Base-by-base conservation (phyloP, 164 flowering plant genomes). In the Aristolochia contorta region DNA sequence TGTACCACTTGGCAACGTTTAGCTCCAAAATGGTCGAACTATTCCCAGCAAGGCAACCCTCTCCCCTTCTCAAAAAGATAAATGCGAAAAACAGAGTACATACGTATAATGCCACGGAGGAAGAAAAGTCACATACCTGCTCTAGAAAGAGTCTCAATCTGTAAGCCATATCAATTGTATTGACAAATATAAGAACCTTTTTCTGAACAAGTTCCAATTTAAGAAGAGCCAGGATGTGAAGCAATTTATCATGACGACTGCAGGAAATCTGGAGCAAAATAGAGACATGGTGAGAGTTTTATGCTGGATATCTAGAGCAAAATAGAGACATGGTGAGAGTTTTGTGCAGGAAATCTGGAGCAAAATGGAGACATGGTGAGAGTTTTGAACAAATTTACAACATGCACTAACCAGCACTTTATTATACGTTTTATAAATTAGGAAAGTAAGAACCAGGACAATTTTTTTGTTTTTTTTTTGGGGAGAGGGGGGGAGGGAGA, bases 151-250 rank as follows among this genome's bases (percentile, higher is more conserved):
- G 78, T 70, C 72, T 91, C 76, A 94, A 69, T 68, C 89, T 86
- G 73, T 71, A 94, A 62, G 88, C 85, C 83, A 74, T 87, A 71
- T 94, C 86, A 62, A 91, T 91, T 30, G 83, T 73, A 67, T 91
- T 94, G 14, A 89, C 82, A 62, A 91, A 94, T 68, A 91, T 76
- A 65, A 94, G 79, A 62, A 87, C 88, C 69, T 85, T 94, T 63
- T 85, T 89, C 72, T 89, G 97, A 69, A 94, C 84, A 73, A 91
- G 73, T 74, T 81, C 90, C 69, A 85, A 67, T 82, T 85, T 91
- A 78, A 94, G 73, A 68, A 94, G 89, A 25, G 96, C 95, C 67
- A 91, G 83, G 66, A 83, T 74, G 74, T 89, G 60, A 24, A 91
- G 79, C 61, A 84, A 74, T 72, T 94, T 94, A 63, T 94, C 99